Base-by-base conservation (phyloP, 805 yeast genomes). In the Saccharomyces jurei region DNA sequence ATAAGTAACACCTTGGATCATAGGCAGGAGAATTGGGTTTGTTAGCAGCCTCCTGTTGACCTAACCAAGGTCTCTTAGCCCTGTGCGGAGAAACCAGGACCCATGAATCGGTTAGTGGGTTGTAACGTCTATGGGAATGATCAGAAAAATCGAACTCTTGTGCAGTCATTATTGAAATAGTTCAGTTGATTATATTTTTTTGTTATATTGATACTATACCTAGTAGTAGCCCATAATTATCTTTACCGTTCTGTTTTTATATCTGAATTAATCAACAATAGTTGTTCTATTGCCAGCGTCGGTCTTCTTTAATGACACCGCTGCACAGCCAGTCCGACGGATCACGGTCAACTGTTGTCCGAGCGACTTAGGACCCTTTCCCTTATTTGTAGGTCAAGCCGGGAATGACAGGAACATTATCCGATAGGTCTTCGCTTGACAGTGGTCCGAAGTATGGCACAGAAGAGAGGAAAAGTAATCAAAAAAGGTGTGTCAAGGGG, bases 21-120 rank as follows among this genome's bases (percentile, higher is more conserved):
- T 80, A 84, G 32, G 60, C 71, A 4, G 87, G 86, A 57, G 77
- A 72, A 29, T 66, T 61, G 14, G 71, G 74, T 48, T 67, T 73
- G 52, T 66, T 62, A 14, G 75, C 67, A 36, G 73, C 74, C 65
- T 86, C 91, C 58, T 81, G 76, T 57, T 83, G 87, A 41, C 91
- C 91, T 66, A 82, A 86, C 91, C 91, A 86, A 22, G 92, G 91
- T 60, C 92, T 75, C 67, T 84, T 83, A 30, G 89, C 81, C 54
- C 91, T 74, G 64, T 86, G 92, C 5, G 92, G 91, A 14, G 89
- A 84, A 51, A 86, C 85, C 51, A 86, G 73, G 27, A 86, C 82
- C 81, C 84, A 83, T n/a, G 78, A 69, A 52, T 80, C 80, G n/a
- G 85, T 77, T 58, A 86, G 75, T 3, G 89, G 89, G 62, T 86